phyloP scores from a whole-genome alignment of 129 eudicot genomes.

The Rutidosis leptorrhynchoides region DNA sequence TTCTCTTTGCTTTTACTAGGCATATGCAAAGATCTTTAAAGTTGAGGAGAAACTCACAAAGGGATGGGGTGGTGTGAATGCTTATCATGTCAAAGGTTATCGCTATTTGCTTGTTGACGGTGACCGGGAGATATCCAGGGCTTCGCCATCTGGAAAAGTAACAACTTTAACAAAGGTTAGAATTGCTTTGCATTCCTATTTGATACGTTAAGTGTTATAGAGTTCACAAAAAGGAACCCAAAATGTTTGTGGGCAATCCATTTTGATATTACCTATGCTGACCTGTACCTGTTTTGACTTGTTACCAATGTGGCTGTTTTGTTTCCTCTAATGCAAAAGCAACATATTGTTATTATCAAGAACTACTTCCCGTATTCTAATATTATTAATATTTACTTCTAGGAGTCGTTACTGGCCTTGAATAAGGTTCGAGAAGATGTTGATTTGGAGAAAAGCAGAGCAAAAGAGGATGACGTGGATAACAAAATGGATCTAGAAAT shows the following conservation, averaged over 20 bases:
- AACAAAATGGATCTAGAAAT: constrained; percentile 71
- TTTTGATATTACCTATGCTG: not conserved
- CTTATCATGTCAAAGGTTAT: constrained; percentile 93
- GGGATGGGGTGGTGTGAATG: constrained; percentile 99
- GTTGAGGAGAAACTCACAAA: constrained; percentile 94
- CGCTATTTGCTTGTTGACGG: constrained; percentile 85
- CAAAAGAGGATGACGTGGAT: constrained; percentile 48
- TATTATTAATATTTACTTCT: constrained; percentile 5
- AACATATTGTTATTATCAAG: not conserved
- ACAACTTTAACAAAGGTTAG: constrained; percentile 89
- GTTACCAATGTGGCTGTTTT: not conserved
- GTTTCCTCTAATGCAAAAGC: not conserved
- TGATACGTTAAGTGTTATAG: not conserved
- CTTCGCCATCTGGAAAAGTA: constrained; percentile 95
- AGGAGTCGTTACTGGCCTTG: constrained; percentile 79
- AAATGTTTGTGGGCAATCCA: not conserved
- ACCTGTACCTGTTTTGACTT: not conserved
- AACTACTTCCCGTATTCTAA: not conserved
- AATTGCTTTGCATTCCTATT: not conserved
- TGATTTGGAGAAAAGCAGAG: constrained; percentile 66
- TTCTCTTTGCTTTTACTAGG: constrained; percentile 38
- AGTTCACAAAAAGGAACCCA: not conserved
- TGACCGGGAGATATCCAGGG: constrained; percentile 75
- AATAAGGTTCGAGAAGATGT: constrained; percentile 83
- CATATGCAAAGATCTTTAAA: constrained; percentile 60